Conservation (phyloP, 2,329 filamentous ascomycete genomes). For the Sarocladium oryzae region DNA sequence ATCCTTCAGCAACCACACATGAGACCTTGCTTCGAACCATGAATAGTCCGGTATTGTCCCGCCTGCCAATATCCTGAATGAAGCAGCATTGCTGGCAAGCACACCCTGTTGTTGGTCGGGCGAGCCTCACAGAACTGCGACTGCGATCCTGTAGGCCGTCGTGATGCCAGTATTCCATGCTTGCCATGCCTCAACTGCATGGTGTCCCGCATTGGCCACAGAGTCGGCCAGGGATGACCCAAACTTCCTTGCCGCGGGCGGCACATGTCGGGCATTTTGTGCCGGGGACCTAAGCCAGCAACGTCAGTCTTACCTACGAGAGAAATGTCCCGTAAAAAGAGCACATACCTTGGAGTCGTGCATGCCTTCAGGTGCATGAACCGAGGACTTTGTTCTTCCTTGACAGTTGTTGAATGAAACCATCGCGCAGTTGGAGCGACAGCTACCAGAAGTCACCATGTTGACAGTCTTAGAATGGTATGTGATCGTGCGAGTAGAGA, state of each 20-base stretch:
- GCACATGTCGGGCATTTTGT: constrained; percentile 47
- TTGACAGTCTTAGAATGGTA: too few species aligned
- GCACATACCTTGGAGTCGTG: neutral
- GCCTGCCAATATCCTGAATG: neutral
- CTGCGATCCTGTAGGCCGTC: too few species aligned
- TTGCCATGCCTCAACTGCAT: constrained; percentile 18
- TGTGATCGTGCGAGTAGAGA: too few species aligned
- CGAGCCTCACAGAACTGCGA: too few species aligned
- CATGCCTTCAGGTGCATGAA: neutral
- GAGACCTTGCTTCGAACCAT: neutral
- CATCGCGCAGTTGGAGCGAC: neutral
- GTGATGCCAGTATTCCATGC: neutral
- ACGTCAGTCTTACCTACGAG: neutral
- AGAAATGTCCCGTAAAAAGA: neutral
- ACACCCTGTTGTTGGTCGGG: too few species aligned
- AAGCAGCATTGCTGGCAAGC: neutral
- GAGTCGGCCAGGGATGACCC: constrained; percentile 47
- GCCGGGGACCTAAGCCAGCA: constrained; percentile 34
- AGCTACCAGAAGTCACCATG: neutral
- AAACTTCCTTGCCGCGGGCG: constrained; percentile 42
- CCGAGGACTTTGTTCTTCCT: neutral
- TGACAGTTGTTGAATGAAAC: neutral
- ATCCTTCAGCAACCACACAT: neutral
- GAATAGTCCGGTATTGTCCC: neutral
- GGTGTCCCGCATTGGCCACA: constrained; percentile 47